These are phyloP conservation scores for Micractinium sp. DNA, from an alignment of 139 green algal genomes.

Conservation along the genomic window DNA sequence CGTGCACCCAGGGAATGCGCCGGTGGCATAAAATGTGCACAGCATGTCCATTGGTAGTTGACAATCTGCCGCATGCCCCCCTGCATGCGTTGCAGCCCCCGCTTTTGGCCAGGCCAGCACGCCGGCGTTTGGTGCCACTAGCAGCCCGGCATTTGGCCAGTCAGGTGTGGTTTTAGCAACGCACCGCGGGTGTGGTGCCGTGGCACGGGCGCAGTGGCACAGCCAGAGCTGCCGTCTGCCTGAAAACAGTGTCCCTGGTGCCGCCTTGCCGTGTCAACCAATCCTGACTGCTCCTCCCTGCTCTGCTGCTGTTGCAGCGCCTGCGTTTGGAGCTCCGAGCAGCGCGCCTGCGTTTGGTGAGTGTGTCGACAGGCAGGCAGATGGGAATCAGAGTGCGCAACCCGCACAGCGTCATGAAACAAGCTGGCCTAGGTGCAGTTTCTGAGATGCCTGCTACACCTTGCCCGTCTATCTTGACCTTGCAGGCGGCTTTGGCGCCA, in stretches of 20 bases:
- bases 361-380: too few species aligned
- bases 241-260: too few species aligned
- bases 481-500: constrained; percentile 55
- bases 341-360: constrained; percentile 44
- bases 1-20: too few species aligned
- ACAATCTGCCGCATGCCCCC: background rate
- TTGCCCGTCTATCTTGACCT: background rate
- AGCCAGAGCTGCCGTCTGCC: background rate
- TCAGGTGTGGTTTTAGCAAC: background rate
- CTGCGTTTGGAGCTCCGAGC: constrained; percentile 58
- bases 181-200: background rate
- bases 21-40: too few species aligned
- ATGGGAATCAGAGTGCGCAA: too few species aligned
- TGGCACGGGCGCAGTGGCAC: too few species aligned
- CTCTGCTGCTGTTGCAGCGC: background rate
- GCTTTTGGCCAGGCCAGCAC: constrained; percentile 35
- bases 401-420: too few species aligned
- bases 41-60: too few species aligned
- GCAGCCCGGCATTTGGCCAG: constrained; percentile 42
- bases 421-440: too few species aligned
- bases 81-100: background rate
- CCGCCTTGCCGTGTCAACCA: too few species aligned
- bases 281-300: background rate
- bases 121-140: constrained; percentile 39
- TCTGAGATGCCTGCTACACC: too few species aligned